Evolutionary conservation across 208 protist genomes (phyloP), one percentile per base, ranked within the genome.

Genomic region (Trypanosoma boissoni): DNA sequence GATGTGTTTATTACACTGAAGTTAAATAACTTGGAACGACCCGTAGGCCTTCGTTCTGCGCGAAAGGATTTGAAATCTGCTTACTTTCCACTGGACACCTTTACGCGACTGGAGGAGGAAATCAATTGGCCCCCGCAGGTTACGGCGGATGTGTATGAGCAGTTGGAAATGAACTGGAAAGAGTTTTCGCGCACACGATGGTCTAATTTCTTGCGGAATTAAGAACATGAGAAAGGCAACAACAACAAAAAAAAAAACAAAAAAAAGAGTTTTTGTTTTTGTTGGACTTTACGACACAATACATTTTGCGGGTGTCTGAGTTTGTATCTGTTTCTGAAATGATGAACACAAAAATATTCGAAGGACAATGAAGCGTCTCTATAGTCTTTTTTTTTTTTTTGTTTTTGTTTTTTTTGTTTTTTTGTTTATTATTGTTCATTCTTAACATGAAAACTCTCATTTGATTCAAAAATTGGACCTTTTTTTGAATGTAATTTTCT

Each of bases 121-220:
- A 91, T 93, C 64, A 87, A 95, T 69, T 95, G 88, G 86, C 81
- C 88, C 5, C 88, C 88, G 44, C 88, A 95, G 79, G 80, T 81
- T 12, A 83, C 76, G 18, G 72, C 77, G 24, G 88, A 95, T 54
- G 83, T 92, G 42, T 92, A 92, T 49, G 81, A 92, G 50, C 88
- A 95, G 61, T 65, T 95, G 14, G 88, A 95, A 24, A 91, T 91
- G 85, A 92, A 92, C 66, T 95, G 88, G 88, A 95, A 95, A 69
- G 88, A 95, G 69, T 95, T 95, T 64, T 91, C 88, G 4, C 85
- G 88, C 8, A 95, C 88, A 18, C 74, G 88, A 20, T 95, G 88
- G 88, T 93, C 88, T 0, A 92, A 86, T 56, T 95, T 78, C 49
- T 71, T 95, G 41, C 74, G 88, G 24, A 91, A 78, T 37, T 92